These are phyloP conservation scores for Boletus fagicola DNA, from an alignment of 768 basidiomycete genomes.

Conservation along the genomic window DNA sequence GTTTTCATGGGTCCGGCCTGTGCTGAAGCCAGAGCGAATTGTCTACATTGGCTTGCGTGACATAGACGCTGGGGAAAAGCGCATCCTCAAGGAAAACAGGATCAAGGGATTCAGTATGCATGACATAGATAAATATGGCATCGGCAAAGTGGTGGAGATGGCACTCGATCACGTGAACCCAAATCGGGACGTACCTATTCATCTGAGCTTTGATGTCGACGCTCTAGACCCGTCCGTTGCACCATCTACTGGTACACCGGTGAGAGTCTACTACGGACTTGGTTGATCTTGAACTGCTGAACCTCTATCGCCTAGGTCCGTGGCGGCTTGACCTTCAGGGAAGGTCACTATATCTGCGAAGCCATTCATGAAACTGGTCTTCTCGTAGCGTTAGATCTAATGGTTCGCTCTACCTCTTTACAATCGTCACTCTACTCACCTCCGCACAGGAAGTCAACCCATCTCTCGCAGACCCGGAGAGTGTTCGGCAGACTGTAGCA, in stretches of 20 bases:
- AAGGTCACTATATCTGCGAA: constrained; percentile 98
- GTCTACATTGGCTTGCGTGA: constrained; percentile 99
- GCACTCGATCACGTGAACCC: constrained; percentile 94
- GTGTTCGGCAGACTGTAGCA: constrained; percentile 84
- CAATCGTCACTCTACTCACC: constrained; percentile 6
- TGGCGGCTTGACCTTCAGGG: constrained; percentile 93
- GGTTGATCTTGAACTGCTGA: neutral
- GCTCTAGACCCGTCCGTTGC: constrained; percentile 93
- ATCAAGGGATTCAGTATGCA: constrained; percentile 93
- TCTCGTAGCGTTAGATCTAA: constrained; percentile 89
- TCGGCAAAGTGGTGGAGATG: constrained; percentile 94
- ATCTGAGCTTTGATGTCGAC: constrained; percentile 96
- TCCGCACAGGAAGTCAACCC: constrained; percentile 87
- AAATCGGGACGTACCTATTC: constrained; percentile 77
- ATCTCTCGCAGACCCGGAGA: constrained; percentile 71
- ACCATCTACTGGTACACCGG: constrained; percentile 93
- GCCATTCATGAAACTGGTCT: constrained; percentile 89
- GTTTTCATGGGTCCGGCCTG: constrained; percentile 61
- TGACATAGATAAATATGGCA: constrained; percentile 85
- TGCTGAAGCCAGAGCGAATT: constrained; percentile 67
- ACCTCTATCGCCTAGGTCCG: constrained; percentile 54
- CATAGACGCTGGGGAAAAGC: constrained; percentile 85
- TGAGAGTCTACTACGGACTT: constrained; percentile 33
- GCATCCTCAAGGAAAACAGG: constrained; percentile 72
- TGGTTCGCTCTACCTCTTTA: constrained; percentile 54